These are phyloP conservation scores for Beauveria rudraprayagi DNA, from an alignment of 2,329 filamentous ascomycete genomes.

Conservation along the genomic window DNA sequence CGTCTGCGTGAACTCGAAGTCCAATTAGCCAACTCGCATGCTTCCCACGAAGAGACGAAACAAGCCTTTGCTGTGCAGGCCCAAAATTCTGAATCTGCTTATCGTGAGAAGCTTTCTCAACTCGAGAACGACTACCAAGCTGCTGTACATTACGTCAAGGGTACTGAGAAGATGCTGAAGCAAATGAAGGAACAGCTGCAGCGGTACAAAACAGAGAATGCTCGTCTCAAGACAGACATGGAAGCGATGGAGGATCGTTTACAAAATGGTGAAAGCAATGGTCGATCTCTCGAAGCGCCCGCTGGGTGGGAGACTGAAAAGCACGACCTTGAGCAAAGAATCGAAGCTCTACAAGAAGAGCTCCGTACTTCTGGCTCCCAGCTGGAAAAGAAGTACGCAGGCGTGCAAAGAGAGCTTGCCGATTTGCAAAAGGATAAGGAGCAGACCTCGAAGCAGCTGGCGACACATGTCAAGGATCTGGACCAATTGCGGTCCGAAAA, in stretches of 20 bases:
- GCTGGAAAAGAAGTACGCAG: conserved; percentile 63
- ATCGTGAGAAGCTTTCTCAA: conserved; percentile 87
- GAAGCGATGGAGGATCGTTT: conserved; percentile 53
- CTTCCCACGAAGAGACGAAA: conserved; percentile 81
- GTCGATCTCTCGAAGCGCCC: conserved; percentile 28
- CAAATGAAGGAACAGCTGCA: conserved; percentile 97
- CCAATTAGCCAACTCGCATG: conserved; percentile 68
- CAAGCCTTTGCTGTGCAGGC: conserved; percentile 67
- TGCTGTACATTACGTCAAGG: conserved; percentile 95
- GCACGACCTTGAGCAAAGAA: conserved; percentile 54
- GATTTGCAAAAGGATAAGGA: conserved; percentile 62
- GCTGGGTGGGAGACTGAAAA: conserved; percentile 71
- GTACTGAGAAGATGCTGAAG: conserved; percentile 97
- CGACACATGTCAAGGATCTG: conserved; percentile 56
- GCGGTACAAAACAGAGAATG: conserved; percentile 82
- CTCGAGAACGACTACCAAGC: conserved; percentile 97
- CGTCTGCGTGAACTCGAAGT: conserved; percentile 81
- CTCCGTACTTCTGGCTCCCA: conserved; percentile 56
- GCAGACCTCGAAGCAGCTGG: conserved; percentile 48
- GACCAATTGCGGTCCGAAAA: conserved; percentile 82
- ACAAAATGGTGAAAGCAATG: conserved; percentile 16
- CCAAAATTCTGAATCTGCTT: conserved; percentile 79
- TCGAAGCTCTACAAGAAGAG: conserved; percentile 61
- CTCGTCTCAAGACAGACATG: conserved; percentile 75
- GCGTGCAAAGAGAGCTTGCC: conserved; percentile 62